Base-by-base conservation (phyloP, 805 yeast genomes). In the Kregervanrija delftensis region DNA sequence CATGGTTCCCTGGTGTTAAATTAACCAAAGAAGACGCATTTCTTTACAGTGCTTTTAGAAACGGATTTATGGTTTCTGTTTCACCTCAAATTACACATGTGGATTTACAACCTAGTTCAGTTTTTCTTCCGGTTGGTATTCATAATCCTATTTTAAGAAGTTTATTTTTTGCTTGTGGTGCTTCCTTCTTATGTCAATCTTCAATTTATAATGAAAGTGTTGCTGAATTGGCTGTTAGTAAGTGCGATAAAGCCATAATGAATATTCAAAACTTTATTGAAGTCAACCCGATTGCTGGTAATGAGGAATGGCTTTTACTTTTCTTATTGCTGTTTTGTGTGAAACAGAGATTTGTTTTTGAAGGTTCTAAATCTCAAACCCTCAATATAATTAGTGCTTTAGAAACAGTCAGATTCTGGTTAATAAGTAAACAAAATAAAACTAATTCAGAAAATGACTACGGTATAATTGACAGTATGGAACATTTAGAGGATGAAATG, bases 41-140 rank as follows among this genome's bases (percentile, higher is more conserved):
- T 32, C 40, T 51, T 14, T 60, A 57, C 41, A 57, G 61, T 47
- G 65, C 65, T 2, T 69, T 69, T 45, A 56, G 63, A 6, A 60
- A 63, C 40, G 68, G 67, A 2, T 71, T 69, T 48, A 60, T 71
- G 48, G 64, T 64, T 3, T 54, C 70, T 3, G 56, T 68, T 11
- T 66, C 69, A 1, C 69, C 73, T 1, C 71, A 68, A 43, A 53
- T 60, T 35, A 63, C 72, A 0, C 71, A 67, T 48, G 66, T 67
- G 4, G 49, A 54, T 12, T 50, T 69, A 6, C 65, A 69, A 9
- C 67, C 72, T 1, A 58, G 58, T 2, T 65, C 69, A 0, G 61
- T 70, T 1, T 68, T 68, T 48, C 51, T 69, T 1, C 69, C 71
- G 1, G 59, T 60, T 9, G 61, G 66, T 10, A 46, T 56, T 13